Conservation (phyloP, 768 basidiomycete genomes). For the Auriculariales sp. region DNA sequence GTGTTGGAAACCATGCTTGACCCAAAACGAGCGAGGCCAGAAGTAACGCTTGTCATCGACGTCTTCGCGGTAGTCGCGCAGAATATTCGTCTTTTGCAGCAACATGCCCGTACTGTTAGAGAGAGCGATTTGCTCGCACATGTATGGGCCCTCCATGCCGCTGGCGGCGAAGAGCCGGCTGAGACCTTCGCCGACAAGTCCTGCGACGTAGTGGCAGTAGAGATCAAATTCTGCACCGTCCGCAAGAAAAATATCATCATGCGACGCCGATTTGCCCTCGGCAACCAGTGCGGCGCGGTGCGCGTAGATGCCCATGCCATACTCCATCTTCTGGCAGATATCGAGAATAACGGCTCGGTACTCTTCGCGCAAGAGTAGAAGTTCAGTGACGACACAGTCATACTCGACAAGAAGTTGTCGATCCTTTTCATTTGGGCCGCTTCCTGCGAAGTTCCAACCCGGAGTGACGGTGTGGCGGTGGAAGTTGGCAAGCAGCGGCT, state of each 20-base stretch:
- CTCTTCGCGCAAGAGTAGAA: constrained; percentile 17
- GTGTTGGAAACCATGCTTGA: constrained; percentile 17
- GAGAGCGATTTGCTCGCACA: constrained; percentile 23
- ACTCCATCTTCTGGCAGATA: constrained; percentile 24
- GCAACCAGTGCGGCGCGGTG: constrained; percentile 18
- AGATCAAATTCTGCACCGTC: constrained; percentile 28
- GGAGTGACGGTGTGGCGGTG: constrained; percentile 21
- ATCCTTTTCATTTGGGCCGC: constrained; percentile 25
- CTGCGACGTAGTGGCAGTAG: constrained; percentile 32
- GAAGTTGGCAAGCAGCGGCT: constrained; percentile 20
- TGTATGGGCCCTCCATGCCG: constrained; percentile 20
- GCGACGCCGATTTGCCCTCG: constrained; percentile 18
- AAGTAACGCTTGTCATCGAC: constrained; percentile 27
- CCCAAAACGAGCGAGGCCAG: constrained; percentile 28
- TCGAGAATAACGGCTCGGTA: constrained; percentile 20
- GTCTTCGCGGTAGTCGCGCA: constrained; percentile 28
- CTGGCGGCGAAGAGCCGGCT: constrained; percentile 22
- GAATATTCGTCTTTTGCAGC: constrained; percentile 31
- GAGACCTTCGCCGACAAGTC: constrained; percentile 28
- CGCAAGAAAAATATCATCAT: constrained; percentile 17
- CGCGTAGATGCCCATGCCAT: constrained; percentile 26
- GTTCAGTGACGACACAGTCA: constrained; percentile 22
- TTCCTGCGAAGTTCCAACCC: constrained; percentile 26
- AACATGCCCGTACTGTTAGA: constrained; percentile 29
- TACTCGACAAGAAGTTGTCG: constrained; percentile 19